phyloP scores from a whole-genome alignment of 2,329 filamentous ascomycete genomes.

The Aspergillus sp. region DNA sequence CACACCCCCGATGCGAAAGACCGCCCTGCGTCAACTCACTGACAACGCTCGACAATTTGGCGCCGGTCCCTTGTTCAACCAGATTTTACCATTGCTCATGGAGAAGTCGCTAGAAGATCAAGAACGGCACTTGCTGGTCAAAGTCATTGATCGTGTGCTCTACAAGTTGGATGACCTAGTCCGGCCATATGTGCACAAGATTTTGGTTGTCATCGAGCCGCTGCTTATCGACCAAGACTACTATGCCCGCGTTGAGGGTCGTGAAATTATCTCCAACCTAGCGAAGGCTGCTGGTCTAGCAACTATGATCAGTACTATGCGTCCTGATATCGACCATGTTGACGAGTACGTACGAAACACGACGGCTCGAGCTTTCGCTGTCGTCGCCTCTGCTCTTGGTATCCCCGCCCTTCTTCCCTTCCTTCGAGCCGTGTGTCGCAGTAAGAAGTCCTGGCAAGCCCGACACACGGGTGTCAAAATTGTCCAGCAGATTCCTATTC shows the following conservation, averaged over 20 bases:
- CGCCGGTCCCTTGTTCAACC: constrained; percentile 90
- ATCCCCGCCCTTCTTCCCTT: constrained; percentile 95
- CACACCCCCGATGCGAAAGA: constrained; percentile 98
- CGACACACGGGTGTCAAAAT: constrained; percentile 98
- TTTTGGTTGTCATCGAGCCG: constrained; percentile 97
- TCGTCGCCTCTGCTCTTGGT: constrained; percentile 92
- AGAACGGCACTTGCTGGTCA: constrained; percentile 95
- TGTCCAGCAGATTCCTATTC: constrained; percentile 95
- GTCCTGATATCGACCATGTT: constrained; percentile 96
- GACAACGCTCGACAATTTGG: constrained; percentile 97
- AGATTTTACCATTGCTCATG: constrained; percentile 95
- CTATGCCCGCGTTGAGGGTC: constrained; percentile 95
- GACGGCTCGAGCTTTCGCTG: constrained; percentile 92
- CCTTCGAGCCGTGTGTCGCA: constrained; percentile 89
- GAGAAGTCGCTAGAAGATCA: constrained; percentile 97
- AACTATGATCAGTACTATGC: constrained; percentile 99
- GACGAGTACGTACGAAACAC: constrained; percentile 99
- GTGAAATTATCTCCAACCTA: constrained; percentile 97
- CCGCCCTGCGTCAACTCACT: constrained; percentile 91
- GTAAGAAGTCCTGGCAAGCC: constrained; percentile 99
- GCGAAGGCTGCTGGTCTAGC: constrained; percentile 94
- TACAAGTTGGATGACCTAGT: constrained; percentile 98
- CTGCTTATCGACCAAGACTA: constrained; percentile 99
- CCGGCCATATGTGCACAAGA: constrained; percentile 95
- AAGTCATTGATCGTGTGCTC: constrained; percentile 96